Evolutionary conservation across 768 basidiomycete genomes (phyloP).

Genomic region (Auricularia heimuer): DNA sequence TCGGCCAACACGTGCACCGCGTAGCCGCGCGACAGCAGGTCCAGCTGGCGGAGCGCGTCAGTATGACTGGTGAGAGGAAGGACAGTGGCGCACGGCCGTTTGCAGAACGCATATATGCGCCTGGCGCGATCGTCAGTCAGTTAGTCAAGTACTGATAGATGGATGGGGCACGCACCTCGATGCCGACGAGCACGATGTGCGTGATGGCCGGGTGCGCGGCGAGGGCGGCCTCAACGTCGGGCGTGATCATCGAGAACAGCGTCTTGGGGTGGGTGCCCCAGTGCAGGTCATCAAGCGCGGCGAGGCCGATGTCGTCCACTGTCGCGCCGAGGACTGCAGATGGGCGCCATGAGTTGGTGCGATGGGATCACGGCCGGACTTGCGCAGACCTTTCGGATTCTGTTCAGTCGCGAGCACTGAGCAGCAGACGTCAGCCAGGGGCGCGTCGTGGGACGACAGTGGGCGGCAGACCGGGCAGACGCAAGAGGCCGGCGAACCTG

Average conservation of each 20-base stretch:
- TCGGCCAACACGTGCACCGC: constrained; percentile 70
- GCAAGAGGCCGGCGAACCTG: constrained; percentile 54
- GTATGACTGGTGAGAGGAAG: background rate
- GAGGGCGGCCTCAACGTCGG: constrained; percentile 50
- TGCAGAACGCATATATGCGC: constrained; percentile 86
- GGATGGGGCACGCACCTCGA: constrained; percentile 52
- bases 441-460: background rate
- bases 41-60: constrained; percentile 25
- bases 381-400: constrained; percentile 57
- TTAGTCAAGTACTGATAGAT: background rate
- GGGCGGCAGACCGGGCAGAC: background rate
- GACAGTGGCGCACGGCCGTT: constrained; percentile 31
- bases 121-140: constrained; percentile 27
- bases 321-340: constrained; percentile 57
- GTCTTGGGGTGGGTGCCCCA: constrained; percentile 65
- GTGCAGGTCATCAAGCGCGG: constrained; percentile 41
- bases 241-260: constrained; percentile 77
- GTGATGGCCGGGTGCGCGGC: constrained; percentile 35
- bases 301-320: constrained; percentile 40
- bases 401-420: constrained; percentile 81
- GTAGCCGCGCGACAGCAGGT: constrained; percentile 42
- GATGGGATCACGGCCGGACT: constrained; percentile 2
- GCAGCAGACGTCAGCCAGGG: constrained; percentile 40
- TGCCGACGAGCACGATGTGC: constrained; percentile 72
- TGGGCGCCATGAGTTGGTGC: background rate